Base-by-base conservation (phyloP, 306 rosid species). In the Acacia acuminata region DNA sequence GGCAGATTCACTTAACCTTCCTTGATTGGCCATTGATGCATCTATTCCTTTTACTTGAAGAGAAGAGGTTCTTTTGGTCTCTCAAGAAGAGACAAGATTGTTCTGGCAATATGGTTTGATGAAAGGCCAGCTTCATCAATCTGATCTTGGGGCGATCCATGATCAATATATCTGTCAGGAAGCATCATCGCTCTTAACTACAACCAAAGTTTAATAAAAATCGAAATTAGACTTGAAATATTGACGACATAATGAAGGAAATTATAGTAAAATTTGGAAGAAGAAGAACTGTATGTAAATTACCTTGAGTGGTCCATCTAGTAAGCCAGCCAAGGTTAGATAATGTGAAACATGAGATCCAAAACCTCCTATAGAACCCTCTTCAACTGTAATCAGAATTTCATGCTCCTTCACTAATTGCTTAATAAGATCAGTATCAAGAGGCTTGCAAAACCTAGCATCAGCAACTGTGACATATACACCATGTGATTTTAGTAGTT, bases 111-210 rank as follows among this genome's bases (percentile, higher is more conserved):
- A 64, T 91, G 91, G 56, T 83, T 86, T 1, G 93, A 81, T 25
- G 96, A 85, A 47, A 91, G 90, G 60, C 96, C 27, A 27, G 27
- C 96, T 86, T 83, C 90, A 78, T 90, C 90, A 16, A 77, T 58
- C 84, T 93, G 96, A 72, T 91, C 94, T 63, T 77, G 84, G n/a
- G 88, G 90, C 79, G 92, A 65, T 82, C 97, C 97, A 22, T 93
- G 97, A 34, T 91, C 93, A 25, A 91, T 90, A 85, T 93, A 88
- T 83, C 91, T 88, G 81, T 90, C 96, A 74, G 97, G 96, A 87
- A 91, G 94, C 58, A 82, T 85, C 92, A 93, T 91, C 51, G 93
- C 73, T 83, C 94, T 87, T 87, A 90, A 83, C 94, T 90, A 88
- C 85, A 76, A 60, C 75, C 47, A 70, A 75, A 12, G 47, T 22